Evolutionary conservation across 1,284 basidiomycete genomes (phyloP).

Genomic region (Cerioporus squamosus): DNA sequence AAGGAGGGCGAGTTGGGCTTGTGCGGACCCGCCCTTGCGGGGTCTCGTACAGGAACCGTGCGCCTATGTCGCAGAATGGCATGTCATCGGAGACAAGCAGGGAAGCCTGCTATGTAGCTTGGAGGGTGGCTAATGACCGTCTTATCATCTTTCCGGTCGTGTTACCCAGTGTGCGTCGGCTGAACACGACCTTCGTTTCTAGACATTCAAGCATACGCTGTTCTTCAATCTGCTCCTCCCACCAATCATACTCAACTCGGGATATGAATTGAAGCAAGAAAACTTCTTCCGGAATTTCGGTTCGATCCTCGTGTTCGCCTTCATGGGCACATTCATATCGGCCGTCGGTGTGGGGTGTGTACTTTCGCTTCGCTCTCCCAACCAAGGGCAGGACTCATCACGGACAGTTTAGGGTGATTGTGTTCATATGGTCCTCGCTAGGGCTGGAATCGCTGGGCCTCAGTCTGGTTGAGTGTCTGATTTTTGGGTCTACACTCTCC

Average conservation of each 20-base stretch:
- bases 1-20: no score
- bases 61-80: not conserved
- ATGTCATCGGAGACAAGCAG: no score
- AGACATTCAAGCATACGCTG: conserved; percentile 96
- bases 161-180: not conserved
- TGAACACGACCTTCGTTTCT: not conserved
- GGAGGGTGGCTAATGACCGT: no score
- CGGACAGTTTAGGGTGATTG: conserved; percentile 76
- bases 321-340: conserved; percentile 95
- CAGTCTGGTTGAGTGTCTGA: conserved; percentile 89
- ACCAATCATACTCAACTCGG: conserved; percentile 97
- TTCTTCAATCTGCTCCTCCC: conserved; percentile 98
- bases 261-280: conserved; percentile 97
- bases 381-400: conserved; percentile 42
- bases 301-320: conserved; percentile 95
- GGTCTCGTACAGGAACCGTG: not conserved
- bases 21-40: no score
- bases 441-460: conserved; percentile 87
- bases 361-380: not conserved
- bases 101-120: no score
- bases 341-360: conserved; percentile 94
- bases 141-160: no score
- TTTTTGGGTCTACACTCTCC: conserved; percentile 95
- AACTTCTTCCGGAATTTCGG: conserved; percentile 99
- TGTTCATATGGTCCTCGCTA: conserved; percentile 93